These are phyloP conservation scores for Globisporangium cederbergense DNA, from an alignment of 352 stramenopile genomes.

Conservation along the genomic window DNA sequence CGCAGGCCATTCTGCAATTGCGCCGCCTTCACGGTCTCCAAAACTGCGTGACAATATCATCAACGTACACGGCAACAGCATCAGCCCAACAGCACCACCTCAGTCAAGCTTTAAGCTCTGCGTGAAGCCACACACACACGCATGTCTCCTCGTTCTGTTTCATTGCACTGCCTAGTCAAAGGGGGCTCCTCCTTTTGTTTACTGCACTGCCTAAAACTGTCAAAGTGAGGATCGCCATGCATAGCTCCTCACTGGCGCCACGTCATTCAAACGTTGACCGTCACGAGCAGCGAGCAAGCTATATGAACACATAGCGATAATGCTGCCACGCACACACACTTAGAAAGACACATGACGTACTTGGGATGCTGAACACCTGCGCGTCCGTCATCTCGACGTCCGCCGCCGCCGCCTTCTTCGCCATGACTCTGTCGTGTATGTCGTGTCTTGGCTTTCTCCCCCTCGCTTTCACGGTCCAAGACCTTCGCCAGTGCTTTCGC, in stretches of 20 bases:
- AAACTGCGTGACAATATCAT: slow-evolving; percentile 27
- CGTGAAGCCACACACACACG: not conserved
- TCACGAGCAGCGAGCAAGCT: not conserved
- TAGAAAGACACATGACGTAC: slow-evolving; percentile 21
- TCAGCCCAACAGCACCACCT: not conserved
- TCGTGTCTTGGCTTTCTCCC: slow-evolving; percentile 4
- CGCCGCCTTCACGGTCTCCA: slow-evolving; percentile 87
- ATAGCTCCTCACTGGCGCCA: slow-evolving; percentile 4
- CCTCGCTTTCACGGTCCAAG: slow-evolving; percentile 4
- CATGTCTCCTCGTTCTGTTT: not conserved
- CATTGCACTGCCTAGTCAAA: too few relatives aligned
- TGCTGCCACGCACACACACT: not conserved
- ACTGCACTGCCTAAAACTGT: too few relatives aligned
- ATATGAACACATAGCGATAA: not conserved
- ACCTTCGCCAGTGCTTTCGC: slow-evolving; percentile 9
- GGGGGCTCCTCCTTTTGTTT: too few relatives aligned
- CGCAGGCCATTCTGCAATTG: slow-evolving; percentile 89
- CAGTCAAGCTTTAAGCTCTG: not conserved
- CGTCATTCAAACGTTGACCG: not conserved
- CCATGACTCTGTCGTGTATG: slow-evolving; percentile 16
- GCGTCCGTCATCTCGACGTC: slow-evolving; percentile 25
- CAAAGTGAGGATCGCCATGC: not conserved
- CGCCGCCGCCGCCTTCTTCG: slow-evolving; percentile 19
- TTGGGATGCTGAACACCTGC: slow-evolving; percentile 43
- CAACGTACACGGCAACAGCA: not conserved